These are phyloP conservation scores for Termitomyces sp. DNA, from an alignment of 768 basidiomycete genomes.

Conservation along the genomic window DNA sequence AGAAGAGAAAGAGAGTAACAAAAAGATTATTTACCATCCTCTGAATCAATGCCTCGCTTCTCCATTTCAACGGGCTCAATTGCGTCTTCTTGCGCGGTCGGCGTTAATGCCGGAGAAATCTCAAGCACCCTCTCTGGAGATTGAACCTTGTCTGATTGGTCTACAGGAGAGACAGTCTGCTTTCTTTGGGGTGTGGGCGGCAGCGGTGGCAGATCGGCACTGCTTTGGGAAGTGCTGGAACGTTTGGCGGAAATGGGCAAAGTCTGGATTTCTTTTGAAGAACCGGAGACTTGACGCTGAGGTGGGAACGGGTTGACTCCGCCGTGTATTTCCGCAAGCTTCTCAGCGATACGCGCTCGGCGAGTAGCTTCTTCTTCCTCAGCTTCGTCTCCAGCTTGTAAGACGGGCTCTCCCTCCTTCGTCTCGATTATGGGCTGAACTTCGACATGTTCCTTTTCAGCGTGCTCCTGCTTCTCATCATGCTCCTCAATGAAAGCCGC, in stretches of 20 bases:
- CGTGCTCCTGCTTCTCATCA: not conserved
- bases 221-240: conserved; percentile 7
- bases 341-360: conserved; percentile 56
- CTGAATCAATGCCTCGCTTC: conserved; percentile 6
- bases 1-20: conserved; percentile 15
- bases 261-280: conserved; percentile 10
- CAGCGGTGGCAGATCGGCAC: not conserved
- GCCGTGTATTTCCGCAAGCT: conserved; percentile 53
- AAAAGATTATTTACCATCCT: conserved; percentile 22
- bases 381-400: conserved; percentile 18
- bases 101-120: not conserved
- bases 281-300: conserved; percentile 14
- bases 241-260: conserved; percentile 7
- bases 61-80: not conserved
- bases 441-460: not conserved
- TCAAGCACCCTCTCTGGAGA: not conserved
- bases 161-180: not conserved
- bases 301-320: conserved; percentile 52
- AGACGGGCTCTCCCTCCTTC: conserved; percentile 1
- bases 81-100: conserved; percentile 2
- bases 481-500: not conserved
- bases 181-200: conserved; percentile 6
- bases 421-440: not conserved
- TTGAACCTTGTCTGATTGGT: not conserved
- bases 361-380: conserved; percentile 49